Conservation (phyloP, 169 alveolate species). For the Plasmodium yoelii region DNA sequence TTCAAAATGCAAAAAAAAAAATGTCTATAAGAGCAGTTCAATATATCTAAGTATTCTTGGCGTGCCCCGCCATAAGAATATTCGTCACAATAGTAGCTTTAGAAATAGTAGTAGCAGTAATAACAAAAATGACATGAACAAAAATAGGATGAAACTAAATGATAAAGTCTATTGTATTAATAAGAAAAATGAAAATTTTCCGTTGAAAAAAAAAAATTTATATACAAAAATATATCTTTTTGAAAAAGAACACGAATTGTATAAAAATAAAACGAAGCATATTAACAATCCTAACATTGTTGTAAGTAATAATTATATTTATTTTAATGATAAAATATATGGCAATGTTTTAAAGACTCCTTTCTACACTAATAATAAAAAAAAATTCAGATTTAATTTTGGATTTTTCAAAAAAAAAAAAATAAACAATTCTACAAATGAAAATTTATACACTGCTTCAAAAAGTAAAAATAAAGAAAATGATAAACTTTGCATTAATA, state of each 20-base stretch:
- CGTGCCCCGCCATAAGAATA: too few relatives aligned
- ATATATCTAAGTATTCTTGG: neutral
- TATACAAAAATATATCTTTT: conserved; percentile 64
- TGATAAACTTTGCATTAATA: neutral
- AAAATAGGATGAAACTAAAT: too few relatives aligned
- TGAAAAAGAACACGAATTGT: conserved; percentile 34
- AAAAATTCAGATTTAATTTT: neutral
- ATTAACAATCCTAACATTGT: conserved; percentile 32
- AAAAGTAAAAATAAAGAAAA: neutral
- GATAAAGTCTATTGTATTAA: neutral
- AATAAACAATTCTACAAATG: neutral
- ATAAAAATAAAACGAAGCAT: conserved; percentile 8
- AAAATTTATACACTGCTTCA: neutral
- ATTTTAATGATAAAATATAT: conserved; percentile 40
- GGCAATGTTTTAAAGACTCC: conserved; percentile 51
- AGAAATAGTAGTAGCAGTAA: too few relatives aligned
- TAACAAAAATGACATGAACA: too few relatives aligned
- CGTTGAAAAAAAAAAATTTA: conserved; percentile 22
- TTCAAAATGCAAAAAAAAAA: conserved; percentile 26
- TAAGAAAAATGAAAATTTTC: neutral
- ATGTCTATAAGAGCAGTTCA: neutral
- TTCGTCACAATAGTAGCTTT: too few relatives aligned
- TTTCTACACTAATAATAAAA: conserved; percentile 14
- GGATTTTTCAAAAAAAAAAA: conserved; percentile 13
- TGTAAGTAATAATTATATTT: conserved; percentile 28